A percentile compares a stretch with the other conserved stretches of the same genome.
Conservation (phyloP, 805 yeast species). For the Myxozyma melibiosi region DNA sequence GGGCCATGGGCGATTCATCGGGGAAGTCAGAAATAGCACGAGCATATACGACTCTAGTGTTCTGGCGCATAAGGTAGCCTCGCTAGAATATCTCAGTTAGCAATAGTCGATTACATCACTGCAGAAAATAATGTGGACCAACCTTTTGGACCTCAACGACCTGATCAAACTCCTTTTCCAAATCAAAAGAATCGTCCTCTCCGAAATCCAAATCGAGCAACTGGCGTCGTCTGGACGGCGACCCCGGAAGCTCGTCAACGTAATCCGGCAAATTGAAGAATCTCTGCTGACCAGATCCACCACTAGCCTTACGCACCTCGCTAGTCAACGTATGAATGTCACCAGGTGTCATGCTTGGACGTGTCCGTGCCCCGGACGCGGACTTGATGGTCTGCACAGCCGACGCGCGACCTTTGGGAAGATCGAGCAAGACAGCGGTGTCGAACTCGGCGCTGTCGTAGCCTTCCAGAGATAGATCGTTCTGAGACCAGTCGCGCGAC, state of each 20-base stretch:
- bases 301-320: slow-evolving; percentile 22
- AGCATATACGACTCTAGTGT: slow-evolving; percentile 27
- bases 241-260: slow-evolving; percentile 6
- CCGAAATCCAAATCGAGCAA: slow-evolving; percentile 22
- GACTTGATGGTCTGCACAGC: slow-evolving; percentile 23
- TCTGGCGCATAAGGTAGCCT: slow-evolving; percentile 30
- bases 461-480: neutral
- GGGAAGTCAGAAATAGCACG: slow-evolving; percentile 21
- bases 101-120: neutral
- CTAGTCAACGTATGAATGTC: slow-evolving; percentile 19
- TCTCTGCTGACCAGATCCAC: slow-evolving; percentile 2
- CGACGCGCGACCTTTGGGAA: neutral
- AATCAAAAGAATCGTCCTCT: slow-evolving; percentile 21
- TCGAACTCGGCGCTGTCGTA: neutral
- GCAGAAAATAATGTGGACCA: neutral
- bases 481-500: slow-evolving; percentile 16
- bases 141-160: slow-evolving; percentile 28
- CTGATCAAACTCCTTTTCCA: slow-evolving; percentile 26
- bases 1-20: slow-evolving; percentile 3
- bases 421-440: neutral
- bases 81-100: slow-evolving; percentile 14
- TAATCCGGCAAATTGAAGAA: slow-evolving; percentile 16
- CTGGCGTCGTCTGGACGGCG: neutral
- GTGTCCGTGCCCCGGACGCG: slow-evolving; percentile 18
- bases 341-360: slow-evolving; percentile 30